Evolutionary conservation across 306 rosid species (phyloP).

Genomic region (Vigna trinervia): DNA sequence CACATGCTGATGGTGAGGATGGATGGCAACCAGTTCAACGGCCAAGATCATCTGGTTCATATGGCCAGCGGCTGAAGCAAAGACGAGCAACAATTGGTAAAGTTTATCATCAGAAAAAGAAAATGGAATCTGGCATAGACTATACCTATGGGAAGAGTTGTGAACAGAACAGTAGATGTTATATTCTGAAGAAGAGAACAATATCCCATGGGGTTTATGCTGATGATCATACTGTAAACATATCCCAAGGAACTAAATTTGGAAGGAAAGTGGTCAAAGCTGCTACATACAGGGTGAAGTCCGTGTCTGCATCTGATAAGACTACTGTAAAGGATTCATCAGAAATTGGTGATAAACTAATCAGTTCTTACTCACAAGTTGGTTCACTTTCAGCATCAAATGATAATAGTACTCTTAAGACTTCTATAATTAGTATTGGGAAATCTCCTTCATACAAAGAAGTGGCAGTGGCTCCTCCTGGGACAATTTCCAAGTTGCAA

Average conservation of each 20-base stretch:
- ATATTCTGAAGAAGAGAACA: constrained; percentile 72
- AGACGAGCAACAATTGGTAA: constrained; percentile 76
- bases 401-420: constrained; percentile 57
- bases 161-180: constrained; percentile 60
- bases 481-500: constrained; percentile 71
- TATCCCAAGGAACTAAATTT: constrained; percentile 68
- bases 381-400: constrained; percentile 47
- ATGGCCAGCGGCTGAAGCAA: constrained; percentile 73
- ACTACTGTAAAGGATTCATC: constrained; percentile 48
- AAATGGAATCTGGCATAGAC: constrained; percentile 57
- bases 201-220: constrained; percentile 66
- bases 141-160: constrained; percentile 54
- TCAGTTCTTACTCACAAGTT: constrained; percentile 50
- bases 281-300: constrained; percentile 80
- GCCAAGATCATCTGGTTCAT: constrained; percentile 75
- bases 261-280: constrained; percentile 79
- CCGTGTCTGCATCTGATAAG: constrained; percentile 58
- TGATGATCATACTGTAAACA: constrained; percentile 57
- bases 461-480: constrained; percentile 94
- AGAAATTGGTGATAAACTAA: constrained; percentile 45
- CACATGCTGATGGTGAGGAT: constrained; percentile 72
- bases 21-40: constrained; percentile 98
- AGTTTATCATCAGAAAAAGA: constrained; percentile 76
- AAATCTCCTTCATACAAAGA: constrained; percentile 93
- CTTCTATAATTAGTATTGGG: constrained; percentile 65